phyloP scores from a whole-genome alignment of 1,139 yeast species.

The Zygoascus hellenicus region DNA sequence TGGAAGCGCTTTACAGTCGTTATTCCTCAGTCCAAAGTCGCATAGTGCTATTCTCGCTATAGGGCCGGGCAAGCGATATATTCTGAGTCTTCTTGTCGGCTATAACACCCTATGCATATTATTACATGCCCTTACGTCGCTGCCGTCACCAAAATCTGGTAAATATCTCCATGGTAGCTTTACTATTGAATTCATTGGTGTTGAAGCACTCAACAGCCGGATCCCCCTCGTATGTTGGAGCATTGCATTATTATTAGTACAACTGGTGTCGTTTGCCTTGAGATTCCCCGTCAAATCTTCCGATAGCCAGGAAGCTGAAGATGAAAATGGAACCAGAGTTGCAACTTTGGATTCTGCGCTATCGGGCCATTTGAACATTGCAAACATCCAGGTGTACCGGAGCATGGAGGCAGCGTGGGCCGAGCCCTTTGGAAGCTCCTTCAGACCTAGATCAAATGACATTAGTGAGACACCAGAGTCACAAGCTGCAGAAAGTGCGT shows the following conservation, averaged over 20 bases:
- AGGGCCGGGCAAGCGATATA: slow-evolving; percentile 21
- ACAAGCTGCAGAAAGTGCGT: neutral
- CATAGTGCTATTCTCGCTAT: slow-evolving; percentile 18
- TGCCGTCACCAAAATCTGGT: slow-evolving; percentile 18
- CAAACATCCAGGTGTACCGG: slow-evolving; percentile 16
- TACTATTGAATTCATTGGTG: slow-evolving; percentile 34
- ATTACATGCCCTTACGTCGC: slow-evolving; percentile 17
- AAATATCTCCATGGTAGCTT: slow-evolving; percentile 33
- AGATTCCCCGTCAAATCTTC: slow-evolving; percentile 18
- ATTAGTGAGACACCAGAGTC: too few species aligned
- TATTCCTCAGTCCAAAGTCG: slow-evolving; percentile 23
- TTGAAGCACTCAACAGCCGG: slow-evolving; percentile 21
- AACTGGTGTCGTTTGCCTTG: slow-evolving; percentile 22
- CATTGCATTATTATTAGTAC: slow-evolving; percentile 20
- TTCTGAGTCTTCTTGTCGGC: slow-evolving; percentile 19
- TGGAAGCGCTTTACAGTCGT: slow-evolving; percentile 23
- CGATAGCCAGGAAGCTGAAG: slow-evolving; percentile 3
- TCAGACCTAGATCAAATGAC: neutral
- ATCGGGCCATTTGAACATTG: slow-evolving; percentile 24
- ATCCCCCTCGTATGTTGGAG: slow-evolving; percentile 26
- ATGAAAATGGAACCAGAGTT: neutral
- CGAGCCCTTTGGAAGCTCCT: neutral
- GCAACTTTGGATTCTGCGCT: slow-evolving; percentile 1
- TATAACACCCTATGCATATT: slow-evolving; percentile 20
- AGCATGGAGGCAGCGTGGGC: slow-evolving; percentile 8